phyloP scores from a whole-genome alignment of 1,139 yeast species.

The Kodamaea sp. region DNA sequence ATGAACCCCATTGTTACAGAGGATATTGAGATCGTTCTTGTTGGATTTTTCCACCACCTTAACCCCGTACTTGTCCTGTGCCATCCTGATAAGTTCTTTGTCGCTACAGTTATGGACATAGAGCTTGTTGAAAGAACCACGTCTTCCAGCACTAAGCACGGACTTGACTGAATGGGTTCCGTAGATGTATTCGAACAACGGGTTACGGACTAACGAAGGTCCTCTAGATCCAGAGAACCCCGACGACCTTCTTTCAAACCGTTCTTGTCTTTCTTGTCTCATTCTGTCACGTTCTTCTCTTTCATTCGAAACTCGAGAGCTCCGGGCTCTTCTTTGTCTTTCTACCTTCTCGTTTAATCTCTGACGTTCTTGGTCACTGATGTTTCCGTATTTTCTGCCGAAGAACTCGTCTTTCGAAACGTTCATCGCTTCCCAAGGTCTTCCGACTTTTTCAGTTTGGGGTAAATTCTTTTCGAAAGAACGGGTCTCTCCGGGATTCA shows the following conservation, averaged over 20 bases:
- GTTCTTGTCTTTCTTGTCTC: constrained; percentile 54
- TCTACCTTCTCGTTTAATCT: constrained; percentile 37
- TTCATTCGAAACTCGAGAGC: constrained; percentile 13
- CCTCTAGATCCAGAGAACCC: constrained; percentile 46
- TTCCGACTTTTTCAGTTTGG: constrained; percentile 15
- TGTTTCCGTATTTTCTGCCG: constrained; percentile 37
- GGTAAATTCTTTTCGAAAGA: constrained; percentile 22
- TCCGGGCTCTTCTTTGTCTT: constrained; percentile 30
- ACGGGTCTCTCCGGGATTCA: constrained; percentile 12
- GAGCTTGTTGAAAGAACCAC: constrained; percentile 55
- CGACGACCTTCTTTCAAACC: constrained; percentile 49
- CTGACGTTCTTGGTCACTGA: constrained; percentile 29
- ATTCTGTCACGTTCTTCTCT: constrained; percentile 61
- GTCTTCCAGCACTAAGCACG: constrained; percentile 58
- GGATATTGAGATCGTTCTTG: constrained; percentile 58
- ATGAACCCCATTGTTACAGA: constrained; percentile 74
- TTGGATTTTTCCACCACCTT: constrained; percentile 43
- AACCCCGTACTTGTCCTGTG: constrained; percentile 42
- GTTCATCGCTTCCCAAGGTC: constrained; percentile 42
- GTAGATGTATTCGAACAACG: constrained; percentile 66
- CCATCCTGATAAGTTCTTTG: constrained; percentile 42
- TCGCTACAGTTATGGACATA: constrained; percentile 47
- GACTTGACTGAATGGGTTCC: constrained; percentile 79
- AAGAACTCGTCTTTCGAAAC: constrained; percentile 46
- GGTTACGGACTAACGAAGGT: constrained; percentile 24